Evolutionary conservation across 768 basidiomycete genomes (phyloP).

Genomic region (Suillus subluteus): DNA sequence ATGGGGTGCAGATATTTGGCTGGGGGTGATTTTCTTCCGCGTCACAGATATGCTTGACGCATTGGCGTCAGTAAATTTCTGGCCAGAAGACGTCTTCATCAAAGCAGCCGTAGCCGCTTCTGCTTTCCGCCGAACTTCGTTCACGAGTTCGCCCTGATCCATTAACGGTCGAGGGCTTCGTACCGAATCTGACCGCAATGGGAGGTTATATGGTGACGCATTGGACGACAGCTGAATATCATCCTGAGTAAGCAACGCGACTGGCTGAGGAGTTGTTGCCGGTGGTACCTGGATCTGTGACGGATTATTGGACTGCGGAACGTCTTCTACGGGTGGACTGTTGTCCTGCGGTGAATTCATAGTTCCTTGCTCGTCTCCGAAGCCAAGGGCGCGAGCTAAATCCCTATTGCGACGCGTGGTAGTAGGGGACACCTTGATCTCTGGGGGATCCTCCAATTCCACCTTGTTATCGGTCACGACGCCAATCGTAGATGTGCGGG

Average conservation of each 20-base stretch:
- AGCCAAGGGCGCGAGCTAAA: conserved; percentile 71
- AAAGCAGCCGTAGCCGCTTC: conserved; percentile 69
- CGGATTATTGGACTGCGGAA: conserved; percentile 18
- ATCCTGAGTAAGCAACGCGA: conserved; percentile 27
- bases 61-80: conserved; percentile 45
- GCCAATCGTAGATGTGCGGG: conserved; percentile 34
- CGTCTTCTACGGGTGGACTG: conserved; percentile 17
- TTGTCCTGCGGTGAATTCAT: conserved; percentile 17
- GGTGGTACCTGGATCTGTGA: conserved; percentile 29
- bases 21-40: conserved; percentile 62
- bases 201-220: conserved; percentile 23
- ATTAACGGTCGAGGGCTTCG: conserved; percentile 43
- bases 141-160: conserved; percentile 59
- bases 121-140: conserved; percentile 68
- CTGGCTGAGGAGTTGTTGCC: conserved; percentile 37
- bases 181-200: conserved; percentile 38
- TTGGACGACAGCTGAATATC: conserved; percentile 10
- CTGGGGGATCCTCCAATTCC: conserved; percentile 32
- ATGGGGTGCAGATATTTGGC: conserved; percentile 67
- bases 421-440: conserved; percentile 42
- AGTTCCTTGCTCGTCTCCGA: conserved; percentile 50
- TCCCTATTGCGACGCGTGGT: conserved; percentile 69
- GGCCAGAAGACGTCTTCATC: conserved; percentile 50
- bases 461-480: conserved; percentile 29
- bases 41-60: conserved; percentile 44